Evolutionary conservation across 2,329 filamentous ascomycete genomes (phyloP), one percentile per base, ranked within the genome.

Genomic region (Pyrenochaeta sp.): DNA sequence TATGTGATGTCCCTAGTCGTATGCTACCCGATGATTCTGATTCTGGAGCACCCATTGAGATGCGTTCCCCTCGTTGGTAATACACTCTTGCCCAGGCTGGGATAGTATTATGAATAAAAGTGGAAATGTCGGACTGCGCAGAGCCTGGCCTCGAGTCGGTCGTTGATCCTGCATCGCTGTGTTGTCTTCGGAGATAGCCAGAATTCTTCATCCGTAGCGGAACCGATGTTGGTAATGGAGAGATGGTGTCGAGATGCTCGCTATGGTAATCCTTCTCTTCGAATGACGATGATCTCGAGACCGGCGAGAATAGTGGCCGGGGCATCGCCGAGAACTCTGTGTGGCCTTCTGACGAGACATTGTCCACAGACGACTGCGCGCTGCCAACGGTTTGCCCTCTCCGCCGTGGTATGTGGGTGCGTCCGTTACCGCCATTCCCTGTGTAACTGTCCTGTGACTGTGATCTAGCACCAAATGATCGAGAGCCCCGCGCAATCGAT

Each of bases 81-180:
- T 72, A 72, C 3, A 68, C 59, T 36, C 65, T 68, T 38, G 69
- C 68, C 69, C 69, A 72, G 29, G 63, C 60, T 21, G 69, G 69
- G 31, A 72, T 66, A n/a, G 55, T 69, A 44, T 58, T 71, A 15
- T 58, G 47, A 21, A 72, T 57, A 42, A 71, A 65, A 11, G 52
- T 65, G 3, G 69, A 60, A 20, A 69, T 43, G 44, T 70, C 65
- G 1, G 65, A 70, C 39, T 70, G 66, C 10, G 68, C 56, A 6
- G 68, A 72, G 23, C 66, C 58, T 6, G 70, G 68, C 26, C 68
- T 53, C 11, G 66, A 69, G 11, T 69, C 69, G 21, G 48, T 61
- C 20, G 53, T 35, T 29, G 67, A 69, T 27, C 51, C 48, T 20
- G 63, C 60, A 35, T 70, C 67, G 42, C 65, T 68, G 35, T 63